Base-by-base conservation (phyloP, 495 filamentous ascomycete genomes). In the Penicillium tannophilum region DNA sequence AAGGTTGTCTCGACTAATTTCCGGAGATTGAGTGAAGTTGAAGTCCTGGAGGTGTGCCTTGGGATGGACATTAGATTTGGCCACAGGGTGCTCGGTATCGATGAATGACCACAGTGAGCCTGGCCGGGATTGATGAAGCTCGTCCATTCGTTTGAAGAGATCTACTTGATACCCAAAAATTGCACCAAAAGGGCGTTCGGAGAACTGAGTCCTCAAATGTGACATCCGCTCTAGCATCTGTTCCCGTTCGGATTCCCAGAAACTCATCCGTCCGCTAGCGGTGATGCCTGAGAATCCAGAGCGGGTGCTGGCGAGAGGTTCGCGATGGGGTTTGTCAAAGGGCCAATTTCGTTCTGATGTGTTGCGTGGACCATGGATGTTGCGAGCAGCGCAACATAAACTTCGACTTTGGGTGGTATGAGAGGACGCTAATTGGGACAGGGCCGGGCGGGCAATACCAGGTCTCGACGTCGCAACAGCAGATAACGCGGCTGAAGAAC, bases 151-250 rank as follows among this genome's bases (percentile, higher is more conserved):
- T 7, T 43, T 31, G 28, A 64, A 55, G 16, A 69, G 67, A 36
- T 66, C 68, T 43, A 69, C 52, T 52, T 70, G 67, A 23, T 63
- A 70, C 16, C 79, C 77, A 66, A 82, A 83, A 2, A 81, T 24
- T 8, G 71, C 72, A 12, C 58, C 60, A 49, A 74, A 79, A 1
- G 79, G 76, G 53, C 82, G 78, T 6, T 62, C 56, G 5, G 75
- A 70, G 12, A 52, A 6, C 11, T 36, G n/a, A n/a, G 6, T 52
- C 16, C 36, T 52, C 30, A 52, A 6, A 16, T 20, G 6, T 33
- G 73, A 63, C 49, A 75, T 69, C 9, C 54, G 66, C n/a, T 58
- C 55, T n/a, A 67, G 59, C 52, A 63, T 54, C 11, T 58, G 64
- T 16, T 62, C 54, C 16, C 49, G 59, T 36, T 69, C 62, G 0